A percentile compares a stretch with the other conserved stretches of the same genome.
phyloP scores from a whole-genome alignment of 1,284 basidiomycete genomes.

The Pholiota adiposa region DNA sequence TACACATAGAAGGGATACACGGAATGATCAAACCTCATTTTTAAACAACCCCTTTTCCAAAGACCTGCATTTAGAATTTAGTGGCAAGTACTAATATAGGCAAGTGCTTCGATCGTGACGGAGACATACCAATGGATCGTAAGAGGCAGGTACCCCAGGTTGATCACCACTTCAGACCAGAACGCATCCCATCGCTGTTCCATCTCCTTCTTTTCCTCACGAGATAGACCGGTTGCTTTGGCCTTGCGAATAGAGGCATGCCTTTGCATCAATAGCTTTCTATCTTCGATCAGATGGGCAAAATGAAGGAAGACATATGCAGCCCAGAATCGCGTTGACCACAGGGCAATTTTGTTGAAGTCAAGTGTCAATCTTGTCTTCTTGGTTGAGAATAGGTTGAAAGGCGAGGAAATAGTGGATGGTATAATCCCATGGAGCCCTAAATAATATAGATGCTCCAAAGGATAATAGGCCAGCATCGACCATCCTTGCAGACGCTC shows the following conservation, averaged over 20 bases:
- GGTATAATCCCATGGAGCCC: conserved; percentile 67
- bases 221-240: conserved; percentile 51
- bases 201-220: conserved; percentile 60
- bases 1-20: conserved; percentile 1
- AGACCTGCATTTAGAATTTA: conserved; percentile 52
- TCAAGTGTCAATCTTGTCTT: conserved; percentile 50
- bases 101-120: neutral
- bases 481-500: conserved; percentile 84
- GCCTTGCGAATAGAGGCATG: conserved; percentile 61
- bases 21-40: conserved; percentile 52
- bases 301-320: conserved; percentile 77
- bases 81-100: neutral
- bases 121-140: conserved; percentile 77
- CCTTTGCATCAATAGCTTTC: conserved; percentile 55
- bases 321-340: conserved; percentile 81
- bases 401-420: conserved; percentile 46
- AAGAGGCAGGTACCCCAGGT: conserved; percentile 77
- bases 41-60: conserved; percentile 66
- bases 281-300: conserved; percentile 70
- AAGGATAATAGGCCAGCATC: conserved; percentile 82
- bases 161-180: conserved; percentile 75
- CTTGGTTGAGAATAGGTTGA: conserved; percentile 44
- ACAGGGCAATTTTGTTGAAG: conserved; percentile 53
- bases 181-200: conserved; percentile 67
- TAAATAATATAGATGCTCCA: conserved; percentile 81